A percentile compares a stretch with the other conserved stretches of the same genome.
phyloP scores from a whole-genome alignment of 495 filamentous ascomycete species.

The Lophium mytilinum region DNA sequence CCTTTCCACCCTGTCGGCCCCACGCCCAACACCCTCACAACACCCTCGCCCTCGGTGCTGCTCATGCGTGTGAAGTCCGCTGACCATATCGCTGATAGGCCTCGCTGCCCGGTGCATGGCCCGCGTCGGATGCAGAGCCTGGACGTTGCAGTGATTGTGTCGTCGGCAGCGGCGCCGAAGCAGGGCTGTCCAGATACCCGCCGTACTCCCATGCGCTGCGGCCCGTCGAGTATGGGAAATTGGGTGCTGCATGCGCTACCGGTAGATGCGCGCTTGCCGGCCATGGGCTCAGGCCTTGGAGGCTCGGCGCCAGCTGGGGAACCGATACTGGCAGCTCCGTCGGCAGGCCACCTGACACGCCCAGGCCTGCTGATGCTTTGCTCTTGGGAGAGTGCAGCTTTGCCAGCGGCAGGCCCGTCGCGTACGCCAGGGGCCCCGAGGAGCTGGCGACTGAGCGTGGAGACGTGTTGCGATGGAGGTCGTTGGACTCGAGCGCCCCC shows the following conservation, averaged over 20 bases:
- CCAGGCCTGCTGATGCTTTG: conserved; percentile 22
- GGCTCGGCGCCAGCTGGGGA: conserved; percentile 11
- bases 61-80: conserved; percentile 23
- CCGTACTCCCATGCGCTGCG: conserved; percentile 22
- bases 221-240: conserved; percentile 6
- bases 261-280: conserved; percentile 11
- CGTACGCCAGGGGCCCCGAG: conserved; percentile 14
- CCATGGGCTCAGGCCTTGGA: conserved; percentile 24
- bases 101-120: conserved; percentile 15
- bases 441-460: conserved; percentile 20
- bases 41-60: neutral
- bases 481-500: conserved; percentile 24
- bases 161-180: conserved; percentile 17
- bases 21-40: neutral
- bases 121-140: conserved; percentile 14
- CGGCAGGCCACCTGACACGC: conserved; percentile 20
- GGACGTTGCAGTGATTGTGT: conserved; percentile 24
- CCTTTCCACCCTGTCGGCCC: neutral
- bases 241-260: conserved; percentile 1
- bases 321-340: conserved; percentile 9
- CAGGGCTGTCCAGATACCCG: conserved; percentile 10
- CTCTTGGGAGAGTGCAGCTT: conserved; percentile 17
- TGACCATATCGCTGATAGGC: conserved; percentile 25
- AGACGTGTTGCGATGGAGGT: conserved; percentile 16
- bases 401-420: conserved; percentile 16